Conservation (phyloP, 1,284 basidiomycete species). For the Laetiporus sulphureus region DNA sequence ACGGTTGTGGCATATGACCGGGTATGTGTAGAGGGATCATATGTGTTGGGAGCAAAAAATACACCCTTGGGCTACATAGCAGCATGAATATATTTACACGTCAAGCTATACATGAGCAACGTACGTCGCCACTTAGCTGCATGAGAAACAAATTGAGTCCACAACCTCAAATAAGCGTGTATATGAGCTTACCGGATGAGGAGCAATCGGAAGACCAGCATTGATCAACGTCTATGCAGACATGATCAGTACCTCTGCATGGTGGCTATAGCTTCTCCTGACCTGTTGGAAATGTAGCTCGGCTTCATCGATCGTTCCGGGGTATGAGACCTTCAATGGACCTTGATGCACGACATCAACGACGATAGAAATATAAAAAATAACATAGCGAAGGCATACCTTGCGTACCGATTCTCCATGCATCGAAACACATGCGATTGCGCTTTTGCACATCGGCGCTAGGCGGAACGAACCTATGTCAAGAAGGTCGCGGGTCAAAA, state of each 20-base stretch:
- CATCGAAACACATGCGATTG: constrained; percentile 14
- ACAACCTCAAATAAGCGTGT: background rate
- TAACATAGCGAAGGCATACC: constrained; percentile 9
- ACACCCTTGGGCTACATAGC: constrained; percentile 18
- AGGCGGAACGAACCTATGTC: constrained; percentile 19
- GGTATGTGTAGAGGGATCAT: constrained; percentile 22
- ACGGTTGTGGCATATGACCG: constrained; percentile 25
- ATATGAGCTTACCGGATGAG: constrained; percentile 14
- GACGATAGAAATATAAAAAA: background rate
- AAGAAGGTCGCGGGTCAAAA: background rate
- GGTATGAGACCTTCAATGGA: constrained; percentile 16
- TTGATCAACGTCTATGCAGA: constrained; percentile 18
- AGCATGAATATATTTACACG: background rate
- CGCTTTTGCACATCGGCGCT: constrained; percentile 10
- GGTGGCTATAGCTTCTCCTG: background rate
- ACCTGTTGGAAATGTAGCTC: constrained; percentile 20
- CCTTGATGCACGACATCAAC: constrained; percentile 7
- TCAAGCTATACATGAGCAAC: background rate
- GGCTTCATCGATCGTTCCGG: constrained; percentile 14
- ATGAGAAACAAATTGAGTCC: background rate
- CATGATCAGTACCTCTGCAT: background rate
- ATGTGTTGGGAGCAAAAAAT: constrained; percentile 17
- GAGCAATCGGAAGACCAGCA: constrained; percentile 16
- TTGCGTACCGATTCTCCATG: constrained; percentile 13
- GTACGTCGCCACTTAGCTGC: constrained; percentile 23